Percentiles rank a stretch among this genome's conserved stretches.
Evolutionary conservation across 495 filamentous ascomycete genomes (phyloP).

Genomic region (Hypomontagnella monticulosa): DNA sequence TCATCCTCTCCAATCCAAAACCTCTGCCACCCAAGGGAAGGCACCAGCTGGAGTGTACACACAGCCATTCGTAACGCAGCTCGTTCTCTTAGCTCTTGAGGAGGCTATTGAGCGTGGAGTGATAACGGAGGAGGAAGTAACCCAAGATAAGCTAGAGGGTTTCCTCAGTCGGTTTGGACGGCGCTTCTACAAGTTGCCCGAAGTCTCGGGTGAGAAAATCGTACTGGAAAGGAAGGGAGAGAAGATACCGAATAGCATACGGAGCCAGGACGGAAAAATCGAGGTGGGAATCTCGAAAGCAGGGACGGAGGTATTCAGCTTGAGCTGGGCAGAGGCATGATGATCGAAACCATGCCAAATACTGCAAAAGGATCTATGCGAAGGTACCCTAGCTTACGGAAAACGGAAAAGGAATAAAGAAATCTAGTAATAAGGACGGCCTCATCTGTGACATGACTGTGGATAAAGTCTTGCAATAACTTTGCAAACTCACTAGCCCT

Average conservation of each 20-base stretch:
- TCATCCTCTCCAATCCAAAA: constrained; percentile 78
- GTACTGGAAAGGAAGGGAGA: constrained; percentile 69
- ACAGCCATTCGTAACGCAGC: constrained; percentile 82
- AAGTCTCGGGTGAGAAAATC: constrained; percentile 63
- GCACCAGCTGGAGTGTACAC: constrained; percentile 85
- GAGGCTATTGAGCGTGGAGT: constrained; percentile 72
- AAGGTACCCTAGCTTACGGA: no score
- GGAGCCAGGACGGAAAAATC: constrained; percentile 59
- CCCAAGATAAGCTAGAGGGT: constrained; percentile 71
- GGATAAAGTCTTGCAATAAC: no score
- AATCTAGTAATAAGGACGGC: no score
- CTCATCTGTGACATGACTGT: no score
- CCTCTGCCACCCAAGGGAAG: constrained; percentile 64
- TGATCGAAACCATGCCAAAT: no score
- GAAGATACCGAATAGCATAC: constrained; percentile 63
- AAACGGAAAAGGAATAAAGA: no score
- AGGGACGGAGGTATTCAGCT: constrained; percentile 41
- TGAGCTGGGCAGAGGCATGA: constrained; percentile 21
- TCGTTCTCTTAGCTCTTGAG: constrained; percentile 78
- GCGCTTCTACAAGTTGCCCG: constrained; percentile 71
- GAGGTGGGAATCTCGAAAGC: constrained; percentile 75
- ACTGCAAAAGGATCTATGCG: no score
- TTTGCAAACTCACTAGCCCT: no score
- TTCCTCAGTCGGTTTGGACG: constrained; percentile 82
- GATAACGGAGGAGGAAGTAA: constrained; percentile 73